Conservation (phyloP, 1,284 basidiomycete genomes). For the Marasmius sp. region DNA sequence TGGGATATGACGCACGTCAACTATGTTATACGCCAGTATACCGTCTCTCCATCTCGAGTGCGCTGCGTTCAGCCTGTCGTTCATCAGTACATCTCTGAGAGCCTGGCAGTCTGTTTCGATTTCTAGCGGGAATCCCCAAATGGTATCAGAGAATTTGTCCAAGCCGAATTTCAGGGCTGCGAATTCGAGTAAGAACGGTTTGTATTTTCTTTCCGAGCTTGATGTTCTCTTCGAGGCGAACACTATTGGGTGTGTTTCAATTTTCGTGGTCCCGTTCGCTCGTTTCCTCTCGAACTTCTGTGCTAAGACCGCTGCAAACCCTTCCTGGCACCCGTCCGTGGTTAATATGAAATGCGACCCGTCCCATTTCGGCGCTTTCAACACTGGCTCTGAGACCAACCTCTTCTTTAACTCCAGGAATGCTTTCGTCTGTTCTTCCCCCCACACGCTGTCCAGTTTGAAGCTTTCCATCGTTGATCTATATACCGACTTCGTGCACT, state of each 20-base stretch:
- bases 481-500: not conserved
- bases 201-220: slow-evolving; percentile 3
- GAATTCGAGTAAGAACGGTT: slow-evolving; percentile 6
- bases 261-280: not conserved
- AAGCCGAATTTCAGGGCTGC: too few species aligned
- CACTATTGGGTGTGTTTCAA: not conserved
- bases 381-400: slow-evolving; percentile 16
- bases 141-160: slow-evolving; percentile 18
- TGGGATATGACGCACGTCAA: slow-evolving; percentile 11
- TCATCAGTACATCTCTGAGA: slow-evolving; percentile 13
- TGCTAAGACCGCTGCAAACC: slow-evolving; percentile 15
- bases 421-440: slow-evolving; percentile 11
- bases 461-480: not conserved
- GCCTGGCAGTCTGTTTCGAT: slow-evolving; percentile 21
- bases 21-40: slow-evolving; percentile 13
- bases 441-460: slow-evolving; percentile 7
- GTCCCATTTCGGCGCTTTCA: slow-evolving; percentile 11
- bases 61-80: slow-evolving; percentile 9
- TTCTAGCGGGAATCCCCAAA: too few species aligned
- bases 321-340: slow-evolving; percentile 2
- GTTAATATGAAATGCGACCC: slow-evolving; percentile 18
- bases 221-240: slow-evolving; percentile 7
- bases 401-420: slow-evolving; percentile 16
- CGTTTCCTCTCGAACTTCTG: slow-evolving; percentile 5
- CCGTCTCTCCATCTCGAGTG: slow-evolving; percentile 15